Conservation (phyloP, 1,139 yeast species). For the Scheffersomyces cryptocercus region DNA sequence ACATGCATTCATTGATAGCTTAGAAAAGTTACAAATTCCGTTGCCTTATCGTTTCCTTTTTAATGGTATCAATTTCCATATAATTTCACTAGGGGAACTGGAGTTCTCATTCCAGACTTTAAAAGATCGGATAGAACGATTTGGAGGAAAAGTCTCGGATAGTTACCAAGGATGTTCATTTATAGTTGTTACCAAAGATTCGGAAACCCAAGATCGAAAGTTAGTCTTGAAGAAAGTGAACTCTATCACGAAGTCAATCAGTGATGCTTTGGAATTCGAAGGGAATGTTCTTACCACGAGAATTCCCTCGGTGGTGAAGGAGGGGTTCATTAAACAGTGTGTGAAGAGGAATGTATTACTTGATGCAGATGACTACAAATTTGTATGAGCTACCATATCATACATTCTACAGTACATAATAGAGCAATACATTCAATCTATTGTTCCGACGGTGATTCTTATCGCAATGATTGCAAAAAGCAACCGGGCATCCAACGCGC, state of each 20-base stretch:
- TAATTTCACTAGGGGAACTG: conserved; percentile 13
- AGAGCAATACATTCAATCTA: too few relatives aligned
- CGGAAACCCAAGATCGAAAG: conserved; percentile 7
- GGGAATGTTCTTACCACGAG: conserved; percentile 16
- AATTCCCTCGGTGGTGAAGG: conserved; percentile 51
- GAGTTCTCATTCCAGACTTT: conserved; percentile 5
- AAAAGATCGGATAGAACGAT: conserved; percentile 27
- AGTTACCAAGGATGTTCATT: conserved; percentile 22
- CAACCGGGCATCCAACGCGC: too few relatives aligned
- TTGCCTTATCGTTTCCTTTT: conserved; percentile 24
- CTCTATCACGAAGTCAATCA: conserved; percentile 19
- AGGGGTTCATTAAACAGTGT: conserved; percentile 43
- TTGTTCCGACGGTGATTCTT: too few relatives aligned
- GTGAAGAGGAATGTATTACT: conserved; percentile 40
- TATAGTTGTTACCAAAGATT: conserved; percentile 20
- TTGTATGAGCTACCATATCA: conserved; percentile 3
- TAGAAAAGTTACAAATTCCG: conserved; percentile 11
- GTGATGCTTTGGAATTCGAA: conserved; percentile 18
- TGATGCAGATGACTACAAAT: conserved; percentile 45
- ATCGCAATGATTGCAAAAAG: too few relatives aligned
- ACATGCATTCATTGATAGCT: conserved; percentile 7
- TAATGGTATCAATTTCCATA: conserved; percentile 20
- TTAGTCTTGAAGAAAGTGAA: conserved; percentile 9
- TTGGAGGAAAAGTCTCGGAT: conserved; percentile 29
- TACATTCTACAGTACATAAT: too few relatives aligned